A percentile compares a stretch with the other conserved stretches of the same genome.
Conservation (phyloP, 441 rosid genomes). For the Pelargonium myrrhifolium region DNA sequence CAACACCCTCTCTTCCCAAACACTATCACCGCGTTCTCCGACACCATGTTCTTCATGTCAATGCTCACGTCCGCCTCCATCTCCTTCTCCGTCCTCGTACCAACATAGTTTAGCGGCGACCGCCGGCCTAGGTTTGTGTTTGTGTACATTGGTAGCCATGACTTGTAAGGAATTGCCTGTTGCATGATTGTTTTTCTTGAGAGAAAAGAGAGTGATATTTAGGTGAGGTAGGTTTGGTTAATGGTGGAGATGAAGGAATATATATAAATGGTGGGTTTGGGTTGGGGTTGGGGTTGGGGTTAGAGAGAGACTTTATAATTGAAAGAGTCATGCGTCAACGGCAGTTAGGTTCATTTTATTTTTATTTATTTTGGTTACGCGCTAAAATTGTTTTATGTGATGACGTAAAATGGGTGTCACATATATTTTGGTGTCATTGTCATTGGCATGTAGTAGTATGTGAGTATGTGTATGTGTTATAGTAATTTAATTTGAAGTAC, state of each 20-base stretch:
- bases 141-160: conserved; percentile 32
- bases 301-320: conserved; percentile 4
- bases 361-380: conserved; percentile 15
- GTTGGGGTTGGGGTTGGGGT: background rate
- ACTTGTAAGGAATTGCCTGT: conserved; percentile 58
- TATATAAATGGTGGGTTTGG: conserved; percentile 5
- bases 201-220: background rate
- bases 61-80: too few species aligned
- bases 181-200: conserved; percentile 45
- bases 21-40: conserved; percentile 72
- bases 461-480: background rate
- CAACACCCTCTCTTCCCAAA: conserved; percentile 72
- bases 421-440: background rate
- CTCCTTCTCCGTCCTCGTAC: background rate
- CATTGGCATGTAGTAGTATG: background rate
- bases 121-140: conserved; percentile 9
- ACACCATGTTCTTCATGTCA: conserved; percentile 34
- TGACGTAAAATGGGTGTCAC: conserved; percentile 26
- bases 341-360: conserved; percentile 18
- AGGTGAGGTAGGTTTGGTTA: conserved; percentile 8
- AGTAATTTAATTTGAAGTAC: background rate
- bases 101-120: background rate
- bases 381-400: conserved; percentile 10
- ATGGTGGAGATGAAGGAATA: background rate
- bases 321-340: conserved; percentile 37